Conservation (phyloP, 495 filamentous ascomycete genomes). For the Neurospora cerealis region DNA sequence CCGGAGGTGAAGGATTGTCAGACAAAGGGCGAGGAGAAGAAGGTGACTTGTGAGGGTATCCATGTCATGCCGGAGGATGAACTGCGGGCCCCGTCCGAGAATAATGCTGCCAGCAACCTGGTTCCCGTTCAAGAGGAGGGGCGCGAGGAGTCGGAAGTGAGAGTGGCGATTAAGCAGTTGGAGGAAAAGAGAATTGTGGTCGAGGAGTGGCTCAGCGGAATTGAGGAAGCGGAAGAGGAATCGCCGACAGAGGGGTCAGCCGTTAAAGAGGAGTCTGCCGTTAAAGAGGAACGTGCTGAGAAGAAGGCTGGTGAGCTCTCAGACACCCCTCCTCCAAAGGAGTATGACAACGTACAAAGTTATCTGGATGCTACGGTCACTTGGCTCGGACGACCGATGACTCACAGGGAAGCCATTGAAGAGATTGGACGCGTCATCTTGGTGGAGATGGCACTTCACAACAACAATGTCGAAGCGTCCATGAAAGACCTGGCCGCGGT, state of each 20-base stretch:
- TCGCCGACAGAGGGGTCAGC: no score
- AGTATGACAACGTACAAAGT: background rate
- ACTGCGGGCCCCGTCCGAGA: background rate
- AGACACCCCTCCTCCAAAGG: background rate
- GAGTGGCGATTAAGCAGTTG: background rate
- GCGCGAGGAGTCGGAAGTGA: background rate
- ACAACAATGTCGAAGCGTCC: background rate
- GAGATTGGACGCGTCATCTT: background rate
- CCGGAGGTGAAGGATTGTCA: background rate
- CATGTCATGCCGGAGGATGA: background rate
- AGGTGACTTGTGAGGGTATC: no score
- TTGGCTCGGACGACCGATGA: background rate
- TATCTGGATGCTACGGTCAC: background rate
- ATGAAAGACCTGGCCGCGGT: background rate
- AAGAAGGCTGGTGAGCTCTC: background rate
- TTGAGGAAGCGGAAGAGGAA: background rate
- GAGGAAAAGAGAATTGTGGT: background rate
- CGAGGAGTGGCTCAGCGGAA: background rate
- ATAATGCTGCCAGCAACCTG: background rate
- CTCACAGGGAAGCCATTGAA: background rate
- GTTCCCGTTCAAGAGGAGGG: background rate
- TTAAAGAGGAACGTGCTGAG: background rate
- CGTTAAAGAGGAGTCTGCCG: background rate
- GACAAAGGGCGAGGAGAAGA: background rate
- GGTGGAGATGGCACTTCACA: background rate